A percentile compares a stretch with the other conserved stretches of the same genome.
Conservation (phyloP, 169 alveolate genomes). For the Theileria luwenshuni region DNA sequence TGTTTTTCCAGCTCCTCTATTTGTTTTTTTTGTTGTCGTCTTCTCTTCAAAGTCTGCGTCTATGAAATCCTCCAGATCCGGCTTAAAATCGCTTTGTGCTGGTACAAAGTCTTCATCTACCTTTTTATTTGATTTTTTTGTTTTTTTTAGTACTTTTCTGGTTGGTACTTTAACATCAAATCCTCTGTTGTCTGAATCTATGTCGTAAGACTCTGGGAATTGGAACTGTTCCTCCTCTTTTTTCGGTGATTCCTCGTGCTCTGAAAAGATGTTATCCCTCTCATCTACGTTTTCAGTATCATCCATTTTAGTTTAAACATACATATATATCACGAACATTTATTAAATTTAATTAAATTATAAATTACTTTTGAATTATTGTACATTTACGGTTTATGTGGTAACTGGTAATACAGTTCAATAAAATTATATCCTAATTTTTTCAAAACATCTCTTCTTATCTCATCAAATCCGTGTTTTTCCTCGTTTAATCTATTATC, state of each 20-base stretch:
- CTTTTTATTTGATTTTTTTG: constrained; percentile 20
- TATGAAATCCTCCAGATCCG: constrained; percentile 40
- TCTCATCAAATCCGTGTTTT: not conserved
- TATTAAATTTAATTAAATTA: not conserved
- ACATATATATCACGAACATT: constrained; percentile 1
- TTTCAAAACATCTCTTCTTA: constrained; percentile 24
- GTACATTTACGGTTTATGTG: not conserved
- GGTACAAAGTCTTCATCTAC: constrained; percentile 64
- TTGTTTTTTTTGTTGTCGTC: constrained; percentile 25
- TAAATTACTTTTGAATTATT: not conserved
- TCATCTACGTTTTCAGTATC: not conserved
- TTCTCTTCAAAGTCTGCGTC: constrained; percentile 52
- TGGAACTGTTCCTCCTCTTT: not conserved
- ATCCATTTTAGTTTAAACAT: constrained; percentile 6
- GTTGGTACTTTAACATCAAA: constrained; percentile 47
- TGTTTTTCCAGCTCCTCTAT: constrained; percentile 44
- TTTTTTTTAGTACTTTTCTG: not conserved
- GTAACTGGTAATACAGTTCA: constrained; percentile 17
- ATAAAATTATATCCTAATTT: constrained; percentile 22
- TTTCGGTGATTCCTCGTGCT: constrained; percentile 9
- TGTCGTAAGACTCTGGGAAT: not conserved
- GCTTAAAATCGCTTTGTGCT: constrained; percentile 36
- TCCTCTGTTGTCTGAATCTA: not conserved
- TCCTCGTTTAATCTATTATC: not conserved
- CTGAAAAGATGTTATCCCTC: constrained; percentile 5